Percentiles rank a stretch among this genome's conserved stretches.
Conservation (phyloP, 805 yeast species). For the Kuraishia hungarica region DNA sequence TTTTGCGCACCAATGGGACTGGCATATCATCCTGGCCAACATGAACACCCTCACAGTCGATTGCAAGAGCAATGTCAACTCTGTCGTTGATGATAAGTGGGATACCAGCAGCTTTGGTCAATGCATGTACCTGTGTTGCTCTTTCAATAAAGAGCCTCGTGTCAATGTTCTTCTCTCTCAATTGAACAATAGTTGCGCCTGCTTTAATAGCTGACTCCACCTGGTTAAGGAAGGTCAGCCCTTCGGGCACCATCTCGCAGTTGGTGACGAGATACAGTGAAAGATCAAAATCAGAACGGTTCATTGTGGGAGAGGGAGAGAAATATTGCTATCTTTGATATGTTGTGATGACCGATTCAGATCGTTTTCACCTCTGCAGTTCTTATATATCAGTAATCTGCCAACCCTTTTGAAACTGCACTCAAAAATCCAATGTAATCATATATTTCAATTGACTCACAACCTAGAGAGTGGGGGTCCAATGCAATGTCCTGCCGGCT, state of each 20-base stretch:
- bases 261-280: slow-evolving; percentile 75
- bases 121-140: slow-evolving; percentile 50
- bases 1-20: slow-evolving; percentile 42
- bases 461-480: too few relatives aligned
- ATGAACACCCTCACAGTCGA: slow-evolving; percentile 87
- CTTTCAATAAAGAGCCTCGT: slow-evolving; percentile 59
- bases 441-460: too few relatives aligned
- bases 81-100: slow-evolving; percentile 85
- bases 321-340: too few relatives aligned
- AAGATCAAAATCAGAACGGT: slow-evolving; percentile 32
- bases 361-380: too few relatives aligned
- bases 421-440: too few relatives aligned
- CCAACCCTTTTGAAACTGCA: too few relatives aligned
- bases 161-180: slow-evolving; percentile 69
- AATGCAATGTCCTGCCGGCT: background rate
- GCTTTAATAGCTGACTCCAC: slow-evolving; percentile 54
- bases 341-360: too few relatives aligned
- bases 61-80: slow-evolving; percentile 81
- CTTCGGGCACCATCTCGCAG: slow-evolving; percentile 61
- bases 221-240: slow-evolving; percentile 46
- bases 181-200: slow-evolving; percentile 77
- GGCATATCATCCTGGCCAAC: slow-evolving; percentile 90
- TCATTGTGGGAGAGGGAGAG: too few relatives aligned
- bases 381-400: too few relatives aligned
- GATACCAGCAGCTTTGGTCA: slow-evolving; percentile 51